These are phyloP conservation scores for Sordariomycetes sp. DNA, from an alignment of 2,329 filamentous ascomycete genomes.

Conservation along the genomic window DNA sequence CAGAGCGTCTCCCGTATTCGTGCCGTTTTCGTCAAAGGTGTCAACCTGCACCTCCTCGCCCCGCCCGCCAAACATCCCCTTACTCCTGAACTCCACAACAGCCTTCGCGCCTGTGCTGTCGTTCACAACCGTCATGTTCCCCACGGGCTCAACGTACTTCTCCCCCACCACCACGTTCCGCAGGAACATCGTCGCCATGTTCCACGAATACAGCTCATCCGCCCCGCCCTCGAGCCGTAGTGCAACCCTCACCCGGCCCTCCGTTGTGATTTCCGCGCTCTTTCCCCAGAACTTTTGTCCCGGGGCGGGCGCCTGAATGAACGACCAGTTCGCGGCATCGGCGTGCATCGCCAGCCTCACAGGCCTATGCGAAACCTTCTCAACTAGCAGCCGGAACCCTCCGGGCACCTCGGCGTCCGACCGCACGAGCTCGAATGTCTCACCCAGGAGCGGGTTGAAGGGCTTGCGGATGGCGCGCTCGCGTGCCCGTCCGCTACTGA, in stretches of 20 bases:
- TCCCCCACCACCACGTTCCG: slow-evolving; percentile 96
- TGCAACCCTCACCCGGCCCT: slow-evolving; percentile 71
- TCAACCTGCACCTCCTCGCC: slow-evolving; percentile 81
- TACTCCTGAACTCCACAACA: slow-evolving; percentile 81
- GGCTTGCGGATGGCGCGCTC: slow-evolving; percentile 92
- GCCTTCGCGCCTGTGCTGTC: slow-evolving; percentile 78
- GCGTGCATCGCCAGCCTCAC: slow-evolving; percentile 90
- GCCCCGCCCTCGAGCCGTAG: slow-evolving; percentile 54
- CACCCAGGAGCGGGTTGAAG: slow-evolving; percentile 92
- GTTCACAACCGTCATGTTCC: slow-evolving; percentile 75
- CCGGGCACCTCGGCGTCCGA: slow-evolving; percentile 61
- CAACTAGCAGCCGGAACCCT: slow-evolving; percentile 83
- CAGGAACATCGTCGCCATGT: slow-evolving; percentile 77
- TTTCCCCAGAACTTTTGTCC: slow-evolving; percentile 99
- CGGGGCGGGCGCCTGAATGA: slow-evolving; percentile 77
- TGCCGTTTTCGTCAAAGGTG: slow-evolving; percentile 56
- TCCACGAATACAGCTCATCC: slow-evolving; percentile 84
- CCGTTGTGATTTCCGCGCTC: slow-evolving; percentile 85
- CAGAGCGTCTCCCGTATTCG: slow-evolving; percentile 55
- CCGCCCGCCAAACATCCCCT: slow-evolving; percentile 94
- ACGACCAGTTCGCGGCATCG: slow-evolving; percentile 75
- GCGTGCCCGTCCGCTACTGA: slow-evolving; percentile 72
- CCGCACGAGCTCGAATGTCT: slow-evolving; percentile 87
- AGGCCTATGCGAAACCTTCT: slow-evolving; percentile 89
- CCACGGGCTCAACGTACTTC: slow-evolving; percentile 94